These are phyloP conservation scores for Dendrobium huoshanense DNA, from an alignment of 106 monocot species.

Conservation along the genomic window DNA sequence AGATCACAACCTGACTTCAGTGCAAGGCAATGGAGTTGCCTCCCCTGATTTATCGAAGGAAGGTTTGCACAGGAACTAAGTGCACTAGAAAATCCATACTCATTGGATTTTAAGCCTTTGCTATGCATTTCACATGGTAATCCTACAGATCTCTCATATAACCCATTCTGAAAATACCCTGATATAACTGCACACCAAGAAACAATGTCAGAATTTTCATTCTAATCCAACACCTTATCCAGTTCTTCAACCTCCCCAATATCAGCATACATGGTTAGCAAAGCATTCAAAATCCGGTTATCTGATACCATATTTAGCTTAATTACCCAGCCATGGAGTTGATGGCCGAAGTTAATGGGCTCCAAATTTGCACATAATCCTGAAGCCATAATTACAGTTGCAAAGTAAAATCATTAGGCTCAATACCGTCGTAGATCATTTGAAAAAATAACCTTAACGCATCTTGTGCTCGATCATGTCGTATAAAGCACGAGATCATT, in stretches of 20 bases:
- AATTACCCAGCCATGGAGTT: conserved; percentile 48
- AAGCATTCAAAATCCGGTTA: conserved; percentile 40
- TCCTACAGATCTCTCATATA: conserved; percentile 27
- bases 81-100: conserved; percentile 53
- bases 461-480: conserved; percentile 29
- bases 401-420: conserved; percentile 67
- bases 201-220: conserved; percentile 36
- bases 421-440: conserved; percentile 35
- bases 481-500: conserved; percentile 50
- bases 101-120: conserved; percentile 39
- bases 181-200: conserved; percentile 62
- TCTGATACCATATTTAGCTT: conserved; percentile 36
- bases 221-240: conserved; percentile 32
- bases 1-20: conserved; percentile 50
- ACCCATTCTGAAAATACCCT: conserved; percentile 55
- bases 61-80: conserved; percentile 66
- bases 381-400: conserved; percentile 17
- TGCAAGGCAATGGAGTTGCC: conserved; percentile 59
- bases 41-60: conserved; percentile 49
- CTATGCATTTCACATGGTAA: conserved; percentile 48
- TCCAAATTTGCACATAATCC: background rate
- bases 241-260: conserved; percentile 30
- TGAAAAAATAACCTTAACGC: conserved; percentile 33
- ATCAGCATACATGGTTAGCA: conserved; percentile 64
- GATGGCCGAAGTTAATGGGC: conserved; percentile 25